Conservation (phyloP, 495 filamentous ascomycete genomes). For the Xylaria venustula region DNA sequence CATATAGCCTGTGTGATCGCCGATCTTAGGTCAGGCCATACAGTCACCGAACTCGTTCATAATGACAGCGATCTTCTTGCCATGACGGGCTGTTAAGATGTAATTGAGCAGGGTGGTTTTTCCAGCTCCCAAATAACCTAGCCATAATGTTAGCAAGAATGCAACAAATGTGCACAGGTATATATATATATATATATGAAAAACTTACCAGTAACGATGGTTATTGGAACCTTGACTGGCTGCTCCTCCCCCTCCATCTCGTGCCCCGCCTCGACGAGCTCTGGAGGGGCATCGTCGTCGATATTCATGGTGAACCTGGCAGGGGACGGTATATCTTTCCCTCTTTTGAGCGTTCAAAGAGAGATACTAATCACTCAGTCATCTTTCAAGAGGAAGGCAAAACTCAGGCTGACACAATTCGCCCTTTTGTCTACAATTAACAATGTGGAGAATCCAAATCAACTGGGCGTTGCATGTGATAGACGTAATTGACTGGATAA, state of each 20-base stretch:
- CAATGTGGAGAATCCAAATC: too few species aligned
- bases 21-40: slow-evolving; percentile 40
- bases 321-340: background rate
- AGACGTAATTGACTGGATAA: too few species aligned
- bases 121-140: slow-evolving; percentile 84
- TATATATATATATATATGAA: too few species aligned
- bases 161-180: too few species aligned
- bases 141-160: too few species aligned
- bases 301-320: slow-evolving; percentile 39
- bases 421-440: too few species aligned
- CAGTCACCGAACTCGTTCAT: slow-evolving; percentile 98
- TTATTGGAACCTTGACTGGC: slow-evolving; percentile 78
- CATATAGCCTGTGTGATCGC: background rate
- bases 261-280: slow-evolving; percentile 60
- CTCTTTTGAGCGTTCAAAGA: too few species aligned
- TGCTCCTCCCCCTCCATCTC: slow-evolving; percentile 42
- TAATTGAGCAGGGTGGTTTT: slow-evolving; percentile 97
- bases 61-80: slow-evolving; percentile 96
- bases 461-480: too few species aligned
- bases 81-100: slow-evolving; percentile 88
- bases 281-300: slow-evolving; percentile 71
- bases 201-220: slow-evolving; percentile 80
- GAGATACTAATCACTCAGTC: too few species aligned
- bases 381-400: too few species aligned
- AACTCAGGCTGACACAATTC: too few species aligned